Conservation (phyloP, 345 rosid genomes). For the Camelina laxa region DNA sequence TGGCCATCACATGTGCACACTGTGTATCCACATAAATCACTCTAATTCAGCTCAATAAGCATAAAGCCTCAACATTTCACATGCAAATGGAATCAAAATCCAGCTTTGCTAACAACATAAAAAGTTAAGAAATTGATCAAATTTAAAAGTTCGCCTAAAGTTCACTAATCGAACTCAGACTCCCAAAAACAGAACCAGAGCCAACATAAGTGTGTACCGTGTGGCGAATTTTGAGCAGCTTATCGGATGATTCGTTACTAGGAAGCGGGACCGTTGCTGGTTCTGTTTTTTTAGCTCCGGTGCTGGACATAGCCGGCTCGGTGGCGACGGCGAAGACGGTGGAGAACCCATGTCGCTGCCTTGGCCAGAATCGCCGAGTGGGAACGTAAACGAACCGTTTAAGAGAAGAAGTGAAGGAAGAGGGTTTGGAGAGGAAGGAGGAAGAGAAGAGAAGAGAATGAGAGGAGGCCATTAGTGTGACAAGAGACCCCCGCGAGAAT, state of each 20-base stretch:
- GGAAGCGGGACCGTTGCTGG: constrained; percentile 63
- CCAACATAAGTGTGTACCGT: constrained; percentile 53
- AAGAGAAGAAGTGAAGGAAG: constrained; percentile 48
- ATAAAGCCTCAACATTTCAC: background rate
- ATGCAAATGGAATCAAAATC: constrained; percentile 17
- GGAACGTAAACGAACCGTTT: constrained; percentile 52
- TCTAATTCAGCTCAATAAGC: constrained; percentile 24
- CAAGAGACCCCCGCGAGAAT: too few relatives aligned
- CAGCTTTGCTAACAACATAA: background rate
- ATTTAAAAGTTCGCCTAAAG: background rate
- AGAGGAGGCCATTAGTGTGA: constrained; percentile 52
- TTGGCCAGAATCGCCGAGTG: constrained; percentile 38
- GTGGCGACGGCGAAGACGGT: constrained; percentile 60
- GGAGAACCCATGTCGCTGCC: constrained; percentile 41
- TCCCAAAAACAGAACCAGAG: constrained; percentile 19
- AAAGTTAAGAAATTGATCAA: background rate
- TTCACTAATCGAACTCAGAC: too few relatives aligned
- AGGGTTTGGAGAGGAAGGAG: constrained; percentile 49
- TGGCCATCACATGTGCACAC: constrained; percentile 99
- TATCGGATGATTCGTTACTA: constrained; percentile 77
- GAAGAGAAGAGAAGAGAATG: constrained; percentile 51
- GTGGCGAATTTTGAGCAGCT: constrained; percentile 79
- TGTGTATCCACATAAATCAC: constrained; percentile 50
- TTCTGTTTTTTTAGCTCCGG: constrained; percentile 38
- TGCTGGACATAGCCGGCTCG: constrained; percentile 53